These are phyloP conservation scores for Carex cristatella DNA, from an alignment of 176 grass and related monocot genomes.

Conservation along the genomic window DNA sequence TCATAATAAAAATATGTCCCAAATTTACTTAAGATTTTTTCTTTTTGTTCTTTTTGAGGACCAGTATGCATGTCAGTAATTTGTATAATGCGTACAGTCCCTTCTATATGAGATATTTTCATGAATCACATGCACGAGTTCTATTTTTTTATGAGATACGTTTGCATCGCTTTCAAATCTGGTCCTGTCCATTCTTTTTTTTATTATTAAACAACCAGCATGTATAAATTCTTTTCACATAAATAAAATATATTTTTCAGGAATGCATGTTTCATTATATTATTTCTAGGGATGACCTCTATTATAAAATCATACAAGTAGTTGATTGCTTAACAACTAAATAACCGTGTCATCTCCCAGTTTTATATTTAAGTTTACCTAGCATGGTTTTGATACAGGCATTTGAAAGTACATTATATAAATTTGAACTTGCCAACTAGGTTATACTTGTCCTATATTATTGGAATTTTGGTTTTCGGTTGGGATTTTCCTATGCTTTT, in stretches of 20 bases:
- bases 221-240: neutral
- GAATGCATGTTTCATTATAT: neutral
- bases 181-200: neutral
- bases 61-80: neutral
- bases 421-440: constrained; percentile 32
- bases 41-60: neutral
- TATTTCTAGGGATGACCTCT: neutral
- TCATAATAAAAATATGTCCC: neutral
- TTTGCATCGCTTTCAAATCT: neutral
- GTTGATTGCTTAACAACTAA: neutral
- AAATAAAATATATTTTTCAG: neutral
- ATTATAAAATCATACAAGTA: neutral
- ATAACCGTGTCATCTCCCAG: neutral
- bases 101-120: neutral
- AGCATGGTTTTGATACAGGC: constrained; percentile 27
- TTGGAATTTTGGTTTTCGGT: constrained; percentile 46
- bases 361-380: constrained; percentile 34
- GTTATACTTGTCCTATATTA: constrained; percentile 29
- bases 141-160: neutral
- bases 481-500: constrained; percentile 62
- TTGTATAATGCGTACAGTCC: neutral
- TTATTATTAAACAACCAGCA: neutral
- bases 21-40: constrained; percentile 1
- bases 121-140: neutral
- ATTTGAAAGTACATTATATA: constrained; percentile 37